A percentile compares a stretch with the other conserved stretches of the same genome.
phyloP scores from a whole-genome alignment of 495 filamentous ascomycete genomes.

The Penicillium turbatum region DNA sequence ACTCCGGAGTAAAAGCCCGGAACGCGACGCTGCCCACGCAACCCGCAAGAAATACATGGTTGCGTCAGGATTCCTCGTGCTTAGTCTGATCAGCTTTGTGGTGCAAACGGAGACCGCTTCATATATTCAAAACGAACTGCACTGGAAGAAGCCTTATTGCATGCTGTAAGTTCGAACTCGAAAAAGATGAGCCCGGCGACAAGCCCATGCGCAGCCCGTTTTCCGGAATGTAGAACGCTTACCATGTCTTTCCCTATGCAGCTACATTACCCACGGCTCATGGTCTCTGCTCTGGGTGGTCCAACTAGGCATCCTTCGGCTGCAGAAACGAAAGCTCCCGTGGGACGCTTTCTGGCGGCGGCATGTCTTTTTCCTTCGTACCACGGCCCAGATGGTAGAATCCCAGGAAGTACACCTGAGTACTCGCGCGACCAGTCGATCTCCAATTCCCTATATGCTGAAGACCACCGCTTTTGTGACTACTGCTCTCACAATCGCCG shows the following conservation, averaged over 20 bases:
- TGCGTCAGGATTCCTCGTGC: slow-evolving; percentile 72
- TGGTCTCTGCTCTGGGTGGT: slow-evolving; percentile 85
- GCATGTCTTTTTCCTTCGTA: slow-evolving; percentile 67
- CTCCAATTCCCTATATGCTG: slow-evolving; percentile 69
- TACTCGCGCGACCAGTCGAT: slow-evolving; percentile 42
- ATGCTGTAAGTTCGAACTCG: slow-evolving; percentile 71
- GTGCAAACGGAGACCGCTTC: slow-evolving; percentile 93
- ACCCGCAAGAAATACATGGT: slow-evolving; percentile 80
- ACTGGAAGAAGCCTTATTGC: slow-evolving; percentile 95
- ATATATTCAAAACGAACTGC: slow-evolving; percentile 82
- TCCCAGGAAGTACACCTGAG: slow-evolving; percentile 58
- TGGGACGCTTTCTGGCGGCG: slow-evolving; percentile 87
- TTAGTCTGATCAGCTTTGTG: slow-evolving; percentile 77
- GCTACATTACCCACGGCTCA: slow-evolving; percentile 88
- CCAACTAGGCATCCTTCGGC: slow-evolving; percentile 73
- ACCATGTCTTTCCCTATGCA: slow-evolving; percentile 26
- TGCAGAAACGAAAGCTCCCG: slow-evolving; percentile 65
- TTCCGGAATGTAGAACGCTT: slow-evolving; percentile 13
- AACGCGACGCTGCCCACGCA: slow-evolving; percentile 52
- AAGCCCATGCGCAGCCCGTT: not conserved
- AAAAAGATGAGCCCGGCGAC: not conserved
- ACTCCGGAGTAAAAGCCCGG: slow-evolving; percentile 58
- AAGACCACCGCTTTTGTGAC: slow-evolving; percentile 77
- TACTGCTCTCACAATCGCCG: slow-evolving; percentile 81
- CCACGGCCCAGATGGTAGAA: slow-evolving; percentile 84